Conservation (phyloP, 129 eudicot species). For the Pittosporum tobira region DNA sequence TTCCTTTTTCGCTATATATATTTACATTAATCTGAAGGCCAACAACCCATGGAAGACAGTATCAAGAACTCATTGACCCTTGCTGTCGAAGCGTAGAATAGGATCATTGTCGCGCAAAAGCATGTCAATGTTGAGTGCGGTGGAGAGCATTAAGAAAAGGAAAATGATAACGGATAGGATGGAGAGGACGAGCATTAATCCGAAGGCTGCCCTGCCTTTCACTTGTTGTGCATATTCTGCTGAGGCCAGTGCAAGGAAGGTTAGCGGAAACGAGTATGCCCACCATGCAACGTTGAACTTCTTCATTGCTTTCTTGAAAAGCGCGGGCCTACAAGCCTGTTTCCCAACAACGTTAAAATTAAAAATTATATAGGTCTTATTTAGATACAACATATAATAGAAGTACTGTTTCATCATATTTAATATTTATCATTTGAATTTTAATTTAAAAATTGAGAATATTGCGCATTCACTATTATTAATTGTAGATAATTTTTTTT, state of each 20-base stretch:
- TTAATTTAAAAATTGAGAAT: too few species aligned
- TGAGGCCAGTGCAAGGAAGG: constrained; percentile 56
- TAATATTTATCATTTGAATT: too few species aligned
- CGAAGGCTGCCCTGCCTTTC: constrained; percentile 26
- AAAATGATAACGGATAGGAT: constrained; percentile 43
- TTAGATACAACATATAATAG: too few species aligned
- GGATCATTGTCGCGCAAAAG: constrained; percentile 30
- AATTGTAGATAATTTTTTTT: too few species aligned
- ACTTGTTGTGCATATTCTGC: constrained; percentile 52
- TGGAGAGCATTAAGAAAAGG: constrained; percentile 24
- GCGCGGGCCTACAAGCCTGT: constrained; percentile 45
- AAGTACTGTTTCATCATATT: too few species aligned
- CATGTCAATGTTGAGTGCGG: constrained; percentile 40
- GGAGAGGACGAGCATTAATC: constrained; percentile 34
- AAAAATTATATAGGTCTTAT: too few species aligned
- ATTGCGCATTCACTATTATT: too few species aligned
- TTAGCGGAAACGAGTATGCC: constrained; percentile 69
- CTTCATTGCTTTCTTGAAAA: constrained; percentile 62
- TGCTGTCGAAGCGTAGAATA: not conserved
- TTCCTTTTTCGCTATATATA: too few species aligned
- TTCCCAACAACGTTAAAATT: not conserved
- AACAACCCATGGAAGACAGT: too few species aligned
- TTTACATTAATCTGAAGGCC: too few species aligned
- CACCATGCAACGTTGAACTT: constrained; percentile 66
- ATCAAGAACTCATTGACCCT: not conserved